Conservation (phyloP, 2,329 filamentous ascomycete species). For the Dactylonectria estremocensis region DNA sequence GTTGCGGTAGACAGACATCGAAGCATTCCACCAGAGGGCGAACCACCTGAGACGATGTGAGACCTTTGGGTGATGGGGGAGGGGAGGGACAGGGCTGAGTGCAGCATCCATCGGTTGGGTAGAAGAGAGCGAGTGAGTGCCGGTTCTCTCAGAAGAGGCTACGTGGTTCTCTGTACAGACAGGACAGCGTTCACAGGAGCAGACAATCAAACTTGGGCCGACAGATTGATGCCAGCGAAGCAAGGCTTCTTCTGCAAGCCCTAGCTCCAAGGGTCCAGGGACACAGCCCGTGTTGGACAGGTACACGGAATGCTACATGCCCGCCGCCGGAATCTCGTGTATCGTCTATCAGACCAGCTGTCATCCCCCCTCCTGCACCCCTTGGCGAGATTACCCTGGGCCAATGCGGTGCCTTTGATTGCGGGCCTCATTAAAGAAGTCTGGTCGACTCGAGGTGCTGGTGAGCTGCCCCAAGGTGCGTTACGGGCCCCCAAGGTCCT, state of each 20-base stretch:
- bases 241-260: constrained; percentile 34
- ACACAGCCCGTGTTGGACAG: constrained; percentile 13
- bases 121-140: constrained; percentile 10
- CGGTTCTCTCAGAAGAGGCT: constrained; percentile 20
- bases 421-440: constrained; percentile 48
- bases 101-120: constrained; percentile 27
- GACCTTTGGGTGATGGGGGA: constrained; percentile 30
- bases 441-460: constrained; percentile 17
- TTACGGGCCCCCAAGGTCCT: constrained; percentile 6
- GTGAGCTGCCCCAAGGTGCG: constrained; percentile 6
- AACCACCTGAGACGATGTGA: constrained; percentile 18
- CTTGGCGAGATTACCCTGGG: constrained; percentile 49
- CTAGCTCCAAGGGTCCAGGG: constrained; percentile 26
- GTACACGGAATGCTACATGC: neutral
- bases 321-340: constrained; percentile 3
- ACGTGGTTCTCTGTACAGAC: constrained; percentile 18
- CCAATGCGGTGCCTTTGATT: constrained; percentile 44
- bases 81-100: constrained; percentile 23
- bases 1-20: neutral
- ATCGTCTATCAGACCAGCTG: constrained; percentile 19
- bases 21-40: constrained; percentile 21
- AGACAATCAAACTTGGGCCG: constrained; percentile 17
- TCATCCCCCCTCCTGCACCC: constrained; percentile 28
- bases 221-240: constrained; percentile 41
- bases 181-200: neutral